These are phyloP conservation scores for Heliamphora pulchella DNA, from an alignment of 179 eudicot species.

Conservation along the genomic window DNA sequence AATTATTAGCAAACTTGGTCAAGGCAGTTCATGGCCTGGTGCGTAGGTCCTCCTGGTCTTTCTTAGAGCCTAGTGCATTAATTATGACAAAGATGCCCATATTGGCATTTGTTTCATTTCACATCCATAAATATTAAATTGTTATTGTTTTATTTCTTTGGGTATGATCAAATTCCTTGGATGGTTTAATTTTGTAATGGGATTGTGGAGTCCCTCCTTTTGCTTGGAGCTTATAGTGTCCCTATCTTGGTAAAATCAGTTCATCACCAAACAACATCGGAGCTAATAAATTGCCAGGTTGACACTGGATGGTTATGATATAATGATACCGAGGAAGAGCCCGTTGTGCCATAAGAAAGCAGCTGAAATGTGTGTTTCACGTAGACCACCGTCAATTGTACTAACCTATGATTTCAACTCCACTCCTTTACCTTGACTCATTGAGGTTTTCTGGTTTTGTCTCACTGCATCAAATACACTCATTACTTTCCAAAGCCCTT, in stretches of 20 bases:
- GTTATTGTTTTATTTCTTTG: no score
- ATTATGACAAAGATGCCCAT: not conserved
- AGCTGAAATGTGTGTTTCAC: not conserved
- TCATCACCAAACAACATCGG: not conserved
- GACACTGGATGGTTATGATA: not conserved
- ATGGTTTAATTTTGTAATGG: not conserved
- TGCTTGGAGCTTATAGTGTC: not conserved
- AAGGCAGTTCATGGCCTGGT: slow-evolving; percentile 93
- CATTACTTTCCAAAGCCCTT: not conserved
- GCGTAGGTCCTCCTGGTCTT: slow-evolving; percentile 18
- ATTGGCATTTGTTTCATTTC: no score
- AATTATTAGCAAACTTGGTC: slow-evolving; percentile 63
- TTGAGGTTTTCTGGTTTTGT: not conserved
- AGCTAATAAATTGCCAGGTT: not conserved
- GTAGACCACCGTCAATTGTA: not conserved
- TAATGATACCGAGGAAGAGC: no score
- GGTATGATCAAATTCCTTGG: not conserved
- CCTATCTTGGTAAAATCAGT: not conserved
- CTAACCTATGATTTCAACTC: no score
- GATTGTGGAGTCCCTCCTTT: not conserved
- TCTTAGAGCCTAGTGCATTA: not conserved
- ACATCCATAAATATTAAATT: no score
- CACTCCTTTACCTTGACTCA: no score
- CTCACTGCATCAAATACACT: not conserved
- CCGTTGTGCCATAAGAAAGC: not conserved